These are phyloP conservation scores for Drechslerella stenobrocha DNA, from an alignment of 2,329 filamentous ascomycete genomes.

Conservation along the genomic window DNA sequence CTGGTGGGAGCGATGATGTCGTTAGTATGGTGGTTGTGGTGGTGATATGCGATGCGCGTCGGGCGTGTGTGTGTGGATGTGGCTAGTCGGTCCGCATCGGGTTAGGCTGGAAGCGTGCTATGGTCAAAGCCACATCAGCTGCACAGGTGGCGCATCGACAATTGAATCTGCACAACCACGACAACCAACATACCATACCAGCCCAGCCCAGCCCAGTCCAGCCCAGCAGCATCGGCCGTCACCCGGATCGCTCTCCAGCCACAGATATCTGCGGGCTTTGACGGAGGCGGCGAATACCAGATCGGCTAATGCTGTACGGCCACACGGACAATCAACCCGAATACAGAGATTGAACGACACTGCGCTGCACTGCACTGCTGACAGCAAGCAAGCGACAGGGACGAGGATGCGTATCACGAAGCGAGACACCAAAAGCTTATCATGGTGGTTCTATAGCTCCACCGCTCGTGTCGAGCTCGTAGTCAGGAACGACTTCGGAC, in stretches of 20 bases:
- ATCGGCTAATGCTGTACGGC: slow-evolving; percentile 31
- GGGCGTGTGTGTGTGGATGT: background rate
- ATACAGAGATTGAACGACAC: background rate
- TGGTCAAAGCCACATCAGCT: slow-evolving; percentile 30
- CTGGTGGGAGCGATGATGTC: background rate
- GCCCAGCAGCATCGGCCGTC: background rate
- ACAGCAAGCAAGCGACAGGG: background rate
- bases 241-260: slow-evolving; percentile 4
- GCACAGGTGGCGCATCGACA: slow-evolving; percentile 3
- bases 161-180: too few relatives aligned
- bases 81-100: slow-evolving; percentile 14
- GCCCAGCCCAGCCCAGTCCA: too few relatives aligned
- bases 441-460: background rate
- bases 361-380: background rate
- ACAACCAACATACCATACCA: too few relatives aligned
- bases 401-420: background rate
- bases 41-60: background rate
- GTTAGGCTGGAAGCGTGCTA: too few relatives aligned
- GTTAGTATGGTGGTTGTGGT: background rate
- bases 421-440: slow-evolving; percentile 6
- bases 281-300: background rate
- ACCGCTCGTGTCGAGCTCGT: background rate
- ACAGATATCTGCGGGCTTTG: slow-evolving; percentile 7
- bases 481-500: background rate
- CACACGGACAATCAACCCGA: slow-evolving; percentile 19